Conservation (phyloP, 2,329 filamentous ascomycete genomes). For the Aspergillus sp. region DNA sequence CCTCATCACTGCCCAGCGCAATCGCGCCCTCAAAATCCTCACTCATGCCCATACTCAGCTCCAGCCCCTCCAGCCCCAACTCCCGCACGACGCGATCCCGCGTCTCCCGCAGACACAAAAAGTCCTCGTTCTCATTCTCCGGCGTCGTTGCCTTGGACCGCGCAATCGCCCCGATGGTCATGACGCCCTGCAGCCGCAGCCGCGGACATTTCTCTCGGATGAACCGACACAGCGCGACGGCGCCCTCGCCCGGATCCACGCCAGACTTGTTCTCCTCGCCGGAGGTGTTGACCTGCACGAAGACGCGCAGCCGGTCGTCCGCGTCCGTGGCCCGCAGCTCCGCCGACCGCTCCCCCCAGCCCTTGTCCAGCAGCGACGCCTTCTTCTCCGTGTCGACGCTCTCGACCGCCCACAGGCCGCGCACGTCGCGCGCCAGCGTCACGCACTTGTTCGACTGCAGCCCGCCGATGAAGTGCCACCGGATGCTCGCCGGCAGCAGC, state of each 20-base stretch:
- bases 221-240: conserved; percentile 64
- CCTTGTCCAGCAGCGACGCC: conserved; percentile 74
- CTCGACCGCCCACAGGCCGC: conserved; percentile 87
- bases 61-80: conserved; percentile 61
- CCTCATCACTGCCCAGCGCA: conserved; percentile 78
- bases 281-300: conserved; percentile 94
- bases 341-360: conserved; percentile 58
- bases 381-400: conserved; percentile 89
- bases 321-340: conserved; percentile 34
- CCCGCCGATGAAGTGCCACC: conserved; percentile 96
- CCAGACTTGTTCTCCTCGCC: conserved; percentile 85
- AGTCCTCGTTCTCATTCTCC: conserved; percentile 90
- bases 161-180: conserved; percentile 97
- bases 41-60: conserved; percentile 99
- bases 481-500: conserved; percentile 69
- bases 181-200: conserved; percentile 75
- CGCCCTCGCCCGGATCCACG: conserved; percentile 62
- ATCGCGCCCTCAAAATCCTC: conserved; percentile 92
- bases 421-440: conserved; percentile 74
- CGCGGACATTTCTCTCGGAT: conserved; percentile 70
- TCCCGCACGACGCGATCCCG: conserved; percentile 68
- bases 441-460: conserved; percentile 94
- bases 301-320: conserved; percentile 61
- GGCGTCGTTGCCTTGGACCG: conserved; percentile 70
- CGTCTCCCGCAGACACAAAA: conserved; percentile 65